phyloP scores from a whole-genome alignment of 2,329 filamentous ascomycete species.

The Chaetomiaceae sp. region DNA sequence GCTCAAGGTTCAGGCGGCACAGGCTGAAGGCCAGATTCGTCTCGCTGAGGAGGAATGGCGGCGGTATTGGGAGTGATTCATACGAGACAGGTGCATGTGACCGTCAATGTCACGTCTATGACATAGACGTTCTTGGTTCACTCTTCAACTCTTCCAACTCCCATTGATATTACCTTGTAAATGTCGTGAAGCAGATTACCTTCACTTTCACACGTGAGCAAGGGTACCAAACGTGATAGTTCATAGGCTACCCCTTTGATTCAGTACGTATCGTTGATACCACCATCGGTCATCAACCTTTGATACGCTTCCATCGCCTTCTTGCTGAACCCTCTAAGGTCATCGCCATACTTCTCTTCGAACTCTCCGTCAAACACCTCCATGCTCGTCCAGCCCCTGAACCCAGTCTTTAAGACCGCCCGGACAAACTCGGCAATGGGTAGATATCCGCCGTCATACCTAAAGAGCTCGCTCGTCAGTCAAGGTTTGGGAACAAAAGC shows the following conservation, averaged over 20 bases:
- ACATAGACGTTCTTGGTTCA: no score
- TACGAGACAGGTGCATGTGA: no score
- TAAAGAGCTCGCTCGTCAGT: no score
- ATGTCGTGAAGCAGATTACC: no score
- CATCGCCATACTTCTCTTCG: conserved; percentile 30
- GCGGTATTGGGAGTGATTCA: conserved; percentile 18
- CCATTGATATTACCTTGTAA: no score
- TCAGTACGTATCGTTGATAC: no score
- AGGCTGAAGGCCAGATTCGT: conserved; percentile 10
- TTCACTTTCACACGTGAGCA: no score
- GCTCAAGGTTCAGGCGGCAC: conserved; percentile 17
- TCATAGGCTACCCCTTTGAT: no score
- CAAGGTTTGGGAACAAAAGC: no score
- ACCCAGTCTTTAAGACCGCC: conserved; percentile 62
- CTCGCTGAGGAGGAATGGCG: conserved; percentile 19
- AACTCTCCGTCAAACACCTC: conserved; percentile 32
- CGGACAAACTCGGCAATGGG: conserved; percentile 60
- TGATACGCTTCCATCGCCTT: conserved; percentile 20
- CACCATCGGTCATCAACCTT: background rate
- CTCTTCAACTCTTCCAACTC: no score
- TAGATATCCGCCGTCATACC: conserved; percentile 61
- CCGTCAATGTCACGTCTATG: no score
- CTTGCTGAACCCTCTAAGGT: conserved; percentile 26
- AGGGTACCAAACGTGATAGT: no score
- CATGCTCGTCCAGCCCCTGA: conserved; percentile 29